These are phyloP conservation scores for Amorphotheca resinae DNA, from an alignment of 495 filamentous ascomycete genomes.

Conservation along the genomic window DNA sequence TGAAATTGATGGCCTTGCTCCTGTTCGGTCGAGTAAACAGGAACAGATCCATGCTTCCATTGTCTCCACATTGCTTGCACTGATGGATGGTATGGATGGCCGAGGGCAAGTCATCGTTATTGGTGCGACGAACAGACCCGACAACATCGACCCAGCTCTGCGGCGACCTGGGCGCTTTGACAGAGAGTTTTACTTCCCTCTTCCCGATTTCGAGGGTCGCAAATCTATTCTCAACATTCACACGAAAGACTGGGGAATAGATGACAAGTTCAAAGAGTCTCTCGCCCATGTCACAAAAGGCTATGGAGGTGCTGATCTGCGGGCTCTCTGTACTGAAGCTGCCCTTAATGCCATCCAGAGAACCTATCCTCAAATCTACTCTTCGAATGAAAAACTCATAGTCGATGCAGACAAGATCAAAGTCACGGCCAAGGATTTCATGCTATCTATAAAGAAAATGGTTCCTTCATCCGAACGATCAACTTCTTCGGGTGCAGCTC, in stretches of 20 bases:
- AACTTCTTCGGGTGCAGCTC: constrained; percentile 64
- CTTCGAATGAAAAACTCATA: constrained; percentile 75
- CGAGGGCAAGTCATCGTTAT: constrained; percentile 97
- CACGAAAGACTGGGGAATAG: constrained; percentile 83
- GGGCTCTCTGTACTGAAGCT: constrained; percentile 94
- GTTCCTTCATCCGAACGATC: constrained; percentile 88
- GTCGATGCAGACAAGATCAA: constrained; percentile 76
- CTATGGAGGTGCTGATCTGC: constrained; percentile 89
- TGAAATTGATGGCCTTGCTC: constrained; percentile 93
- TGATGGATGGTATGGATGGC: constrained; percentile 99
- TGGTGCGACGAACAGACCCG: constrained; percentile 92
- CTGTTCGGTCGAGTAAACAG: constrained; percentile 91
- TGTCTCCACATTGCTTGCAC: constrained; percentile 81
- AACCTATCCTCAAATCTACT: constrained; percentile 92
- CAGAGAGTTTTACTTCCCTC: constrained; percentile 92
- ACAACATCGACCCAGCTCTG: constrained; percentile 90
- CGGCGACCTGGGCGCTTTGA: constrained; percentile 92
- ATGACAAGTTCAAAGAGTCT: constrained; percentile 63
- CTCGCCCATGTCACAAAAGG: constrained; percentile 85
- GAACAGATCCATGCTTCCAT: constrained; percentile 98
- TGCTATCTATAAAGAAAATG: constrained; percentile 91
- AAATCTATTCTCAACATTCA: constrained; percentile 88
- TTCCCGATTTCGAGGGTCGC: constrained; percentile 68
- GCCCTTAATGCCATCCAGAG: constrained; percentile 95
- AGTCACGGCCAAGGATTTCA: constrained; percentile 85